Evolutionary conservation across 305 asterid species (phyloP), one percentile per base, ranked within the genome.

Genomic region (Petunia hybrid): DNA sequence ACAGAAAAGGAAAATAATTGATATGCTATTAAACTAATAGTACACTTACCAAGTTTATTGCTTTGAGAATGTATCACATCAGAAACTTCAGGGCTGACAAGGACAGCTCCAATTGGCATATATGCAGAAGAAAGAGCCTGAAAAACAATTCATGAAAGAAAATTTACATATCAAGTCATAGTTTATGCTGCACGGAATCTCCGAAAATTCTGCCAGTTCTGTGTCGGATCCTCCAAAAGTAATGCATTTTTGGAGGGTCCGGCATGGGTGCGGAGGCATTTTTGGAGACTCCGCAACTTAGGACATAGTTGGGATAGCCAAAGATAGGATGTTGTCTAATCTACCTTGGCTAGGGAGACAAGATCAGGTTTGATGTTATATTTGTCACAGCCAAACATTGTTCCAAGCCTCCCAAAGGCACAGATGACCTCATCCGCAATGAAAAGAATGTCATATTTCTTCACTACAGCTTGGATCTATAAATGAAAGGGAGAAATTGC

Each of bases 351-450:
- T 31, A 95, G 0, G 57, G 98, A 87, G 85, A 95, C 98, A 42
- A 95, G 97, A 86, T 95, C 98, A 4, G 98, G 99, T 69, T 91
- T 91, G 86, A 94, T 95, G 83, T 92, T 91, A 75, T 92, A 94
- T 86, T 90, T 95, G 87, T 95, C 99, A 83, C 94, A 91, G 56
- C 99, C 99, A 64, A 95, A 95, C 98, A 88, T 89, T 22, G 98
- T 90, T 35, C 99, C 99, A 16, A 92, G 89, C 85, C 99, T 92
- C 82, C 99, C 99, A 84, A 95, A 95, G 73, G 94, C 99, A 74
- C 98, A 95, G 84, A 94, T 91, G 3, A 95, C 99, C 92, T 95
- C 99, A 90, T 95, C 99, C 59, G 97, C 99, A 79, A 94, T 91
- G 83, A 95, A 91, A 76, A 95, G 95, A 78, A 94, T 90, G 73